phyloP scores from a whole-genome alignment of 2,329 filamentous ascomycete genomes.

The Thelonectria discophora region DNA sequence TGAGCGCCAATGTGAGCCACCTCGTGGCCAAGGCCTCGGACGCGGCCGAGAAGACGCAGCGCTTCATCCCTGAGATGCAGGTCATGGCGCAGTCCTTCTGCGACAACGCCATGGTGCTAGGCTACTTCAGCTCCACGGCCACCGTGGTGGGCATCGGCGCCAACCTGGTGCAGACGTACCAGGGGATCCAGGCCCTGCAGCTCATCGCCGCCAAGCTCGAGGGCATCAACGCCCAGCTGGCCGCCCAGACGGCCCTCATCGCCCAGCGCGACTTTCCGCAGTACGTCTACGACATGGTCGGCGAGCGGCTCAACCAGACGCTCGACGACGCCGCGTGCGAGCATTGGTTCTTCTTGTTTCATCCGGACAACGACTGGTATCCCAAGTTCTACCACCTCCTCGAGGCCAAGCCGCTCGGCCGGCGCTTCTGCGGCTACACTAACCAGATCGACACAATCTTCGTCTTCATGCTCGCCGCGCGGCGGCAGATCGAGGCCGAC shows the following conservation, averaged over 20 bases:
- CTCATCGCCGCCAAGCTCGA: conserved; percentile 48
- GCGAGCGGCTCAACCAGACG: conserved; percentile 47
- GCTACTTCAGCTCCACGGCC: conserved; percentile 45
- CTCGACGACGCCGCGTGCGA: conserved; percentile 42
- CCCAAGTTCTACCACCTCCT: conserved; percentile 51
- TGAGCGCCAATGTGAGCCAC: conserved; percentile 17
- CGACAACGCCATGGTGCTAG: conserved; percentile 45
- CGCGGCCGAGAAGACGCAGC: conserved; percentile 33
- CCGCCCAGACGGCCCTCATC: conserved; percentile 48
- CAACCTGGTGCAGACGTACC: conserved; percentile 48
- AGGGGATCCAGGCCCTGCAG: conserved; percentile 48
- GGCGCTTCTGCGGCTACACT: conserved; percentile 51
- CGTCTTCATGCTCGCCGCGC: conserved; percentile 51
- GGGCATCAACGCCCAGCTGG: conserved; percentile 46
- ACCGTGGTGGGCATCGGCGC: conserved; percentile 45
- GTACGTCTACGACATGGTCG: conserved; percentile 49
- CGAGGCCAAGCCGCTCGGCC: conserved; percentile 45
- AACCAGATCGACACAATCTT: conserved; percentile 53
- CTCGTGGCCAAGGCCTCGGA: conserved; percentile 38
- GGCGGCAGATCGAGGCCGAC: conserved; percentile 39
- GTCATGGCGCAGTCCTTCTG: conserved; percentile 47
- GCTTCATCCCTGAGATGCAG: conserved; percentile 46
- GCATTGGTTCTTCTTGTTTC: conserved; percentile 53
- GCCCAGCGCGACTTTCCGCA: conserved; percentile 50
- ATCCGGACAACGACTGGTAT: conserved; percentile 54